Base-by-base conservation (phyloP, 179 eudicot species). In the Nepenthes alata region DNA sequence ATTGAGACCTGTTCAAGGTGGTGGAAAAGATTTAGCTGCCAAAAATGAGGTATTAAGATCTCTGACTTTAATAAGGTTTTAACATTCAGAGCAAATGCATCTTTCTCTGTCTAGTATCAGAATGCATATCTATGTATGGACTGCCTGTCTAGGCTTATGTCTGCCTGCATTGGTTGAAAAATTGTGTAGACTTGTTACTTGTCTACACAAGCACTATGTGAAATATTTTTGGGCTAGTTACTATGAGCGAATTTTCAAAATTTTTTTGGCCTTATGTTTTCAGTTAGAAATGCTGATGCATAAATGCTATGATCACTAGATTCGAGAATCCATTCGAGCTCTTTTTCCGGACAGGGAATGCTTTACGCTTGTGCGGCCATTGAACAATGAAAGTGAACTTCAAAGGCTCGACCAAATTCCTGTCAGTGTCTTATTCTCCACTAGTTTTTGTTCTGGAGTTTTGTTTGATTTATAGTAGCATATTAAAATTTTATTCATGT, bases 321-420 rank as follows among this genome's bases (percentile, higher is more conserved):
- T 94, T 60, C 87, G 97, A 52, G 97, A 89, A 57, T 94, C 99
- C 57, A 87, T 94, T 64, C 86, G 91, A 67, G 91, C 97, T 61
- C 95, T 94, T 60, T 94, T 94, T 63, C 97, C 99, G 9, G 97
- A 94, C 62, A 76, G 99, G 75, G 99, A 94, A 70, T 94, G 99
- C 81, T 93, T 81, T 66, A 62, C 97, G 35, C 97, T 94, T 72
- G 97, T 94, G 64, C 87, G 97, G 66, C 99, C 99, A 54, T 63
- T 90, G 65, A 94, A 81, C 83, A 82, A 81, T 38, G 99, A 94
- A 69, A 80, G 66, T 71, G 89, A 90, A 55, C 96, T 94, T 35
- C 99, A 94, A 70, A 79, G 85, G 67, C 81, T 94, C 25, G 99
- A 94, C 69, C 99, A 94, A 75, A 87, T 90, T 55, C 57, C 89